Conservation (phyloP, 495 filamentous ascomycete genomes). For the Massariosphaeria phaeospora region DNA sequence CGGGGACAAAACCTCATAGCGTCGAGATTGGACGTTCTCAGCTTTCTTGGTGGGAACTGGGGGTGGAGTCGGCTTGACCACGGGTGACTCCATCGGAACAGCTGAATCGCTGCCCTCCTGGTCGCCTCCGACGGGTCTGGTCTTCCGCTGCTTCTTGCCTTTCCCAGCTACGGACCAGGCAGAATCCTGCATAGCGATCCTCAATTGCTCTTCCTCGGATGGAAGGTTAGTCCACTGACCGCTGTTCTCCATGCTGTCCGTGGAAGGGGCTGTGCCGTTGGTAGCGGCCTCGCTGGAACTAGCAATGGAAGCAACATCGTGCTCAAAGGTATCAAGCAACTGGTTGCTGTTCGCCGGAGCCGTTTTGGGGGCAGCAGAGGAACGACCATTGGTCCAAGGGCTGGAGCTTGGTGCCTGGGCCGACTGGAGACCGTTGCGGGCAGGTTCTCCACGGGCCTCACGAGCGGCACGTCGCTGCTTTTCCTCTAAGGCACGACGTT, state of each 20-base stretch:
- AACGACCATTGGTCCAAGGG: conserved; percentile 52
- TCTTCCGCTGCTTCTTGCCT: conserved; percentile 55
- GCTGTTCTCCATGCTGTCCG: conserved; percentile 25
- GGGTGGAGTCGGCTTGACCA: conserved; percentile 3
- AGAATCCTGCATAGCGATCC: conserved; percentile 58
- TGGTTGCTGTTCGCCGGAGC: conserved; percentile 41
- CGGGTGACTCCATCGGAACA: background rate
- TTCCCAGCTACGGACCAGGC: conserved; percentile 73
- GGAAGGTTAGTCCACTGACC: conserved; percentile 55
- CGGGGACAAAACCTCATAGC: conserved; percentile 10
- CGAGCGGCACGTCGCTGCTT: conserved; percentile 75
- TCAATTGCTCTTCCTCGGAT: conserved; percentile 82
- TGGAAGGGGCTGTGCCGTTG: conserved; percentile 33
- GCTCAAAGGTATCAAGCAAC: conserved; percentile 73
- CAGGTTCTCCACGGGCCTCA: conserved; percentile 67
- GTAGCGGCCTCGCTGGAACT: conserved; percentile 32
- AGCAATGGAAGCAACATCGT: conserved; percentile 41
- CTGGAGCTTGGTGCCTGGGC: conserved; percentile 55
- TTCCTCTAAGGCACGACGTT: conserved; percentile 66
- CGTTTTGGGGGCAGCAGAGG: conserved; percentile 6
- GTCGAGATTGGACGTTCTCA: conserved; percentile 6
- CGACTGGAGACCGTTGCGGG: conserved; percentile 63
- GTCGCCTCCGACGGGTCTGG: conserved; percentile 45
- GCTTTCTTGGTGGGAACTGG: background rate
- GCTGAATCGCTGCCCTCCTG: conserved; percentile 23